Evolutionary conservation across 176 grass and related monocot species (phyloP), one percentile per base, ranked within the genome.

Genomic region (Eragrostis nindensis): DNA sequence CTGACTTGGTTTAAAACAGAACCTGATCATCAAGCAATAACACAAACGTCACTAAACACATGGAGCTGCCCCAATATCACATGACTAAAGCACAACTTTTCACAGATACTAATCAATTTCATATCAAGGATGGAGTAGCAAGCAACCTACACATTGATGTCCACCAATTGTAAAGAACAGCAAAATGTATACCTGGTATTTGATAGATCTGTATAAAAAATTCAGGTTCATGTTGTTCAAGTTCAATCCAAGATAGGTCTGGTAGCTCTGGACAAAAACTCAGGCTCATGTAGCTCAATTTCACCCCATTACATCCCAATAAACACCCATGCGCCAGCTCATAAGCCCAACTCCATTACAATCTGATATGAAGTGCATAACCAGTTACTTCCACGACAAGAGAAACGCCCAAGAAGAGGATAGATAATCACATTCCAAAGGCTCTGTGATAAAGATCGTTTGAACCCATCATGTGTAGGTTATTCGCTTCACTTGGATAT

Each of bases 371-470:
- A 55, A 18, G 27, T 68, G 24, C 75, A 63, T 61, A 76, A 69
- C 24, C 84, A 89, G 78, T 57, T 57, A 80, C 76, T 71, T 78
- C 71, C 62, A 71, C 59, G 57, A 47, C 66, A 59, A 26, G 71
- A 61, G 44, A 75, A 46, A 87, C 0, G 26, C 47, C 70, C 47
- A 76, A 52, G 66, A 77, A 4, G 40, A 55, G 16, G 74, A n/a
- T n/a, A 73, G 74, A n/a, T 41, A 74, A 72, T 88, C 68, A 97
- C 76, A 97, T 80, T 87, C 94, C 91, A 87, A 94, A 97, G 83
- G 91, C 83, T 81, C 82, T 94, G 85, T 88, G 92, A 79, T 86
- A 94, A 21, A 94, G 26, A 90, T 92, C 87, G 75, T 81, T 87
- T 73, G 88, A 82, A 74, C 91, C 80, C 36, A 88, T 76, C 69